Conservation (phyloP, 2,329 filamentous ascomycete genomes). For the Rhynchosporium graminicola region DNA sequence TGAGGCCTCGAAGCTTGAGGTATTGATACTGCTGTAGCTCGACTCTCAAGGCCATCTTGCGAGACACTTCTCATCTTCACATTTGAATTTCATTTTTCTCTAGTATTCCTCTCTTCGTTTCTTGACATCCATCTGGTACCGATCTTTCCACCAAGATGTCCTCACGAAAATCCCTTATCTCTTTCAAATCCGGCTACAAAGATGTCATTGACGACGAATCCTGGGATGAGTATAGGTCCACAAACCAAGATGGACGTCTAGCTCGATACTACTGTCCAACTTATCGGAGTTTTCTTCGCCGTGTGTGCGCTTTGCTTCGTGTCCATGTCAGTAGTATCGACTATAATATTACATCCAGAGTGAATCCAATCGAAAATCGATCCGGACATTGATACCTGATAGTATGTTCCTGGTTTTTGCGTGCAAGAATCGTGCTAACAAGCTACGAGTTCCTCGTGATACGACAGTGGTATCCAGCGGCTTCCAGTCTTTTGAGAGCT, state of each 20-base stretch:
- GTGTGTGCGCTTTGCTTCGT: slow-evolving; percentile 6
- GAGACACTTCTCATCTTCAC: neutral
- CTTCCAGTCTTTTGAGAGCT: slow-evolving; percentile 4
- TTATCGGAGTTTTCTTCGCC: slow-evolving; percentile 13
- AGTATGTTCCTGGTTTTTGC: neutral
- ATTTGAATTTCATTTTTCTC: neutral
- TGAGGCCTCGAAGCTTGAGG: slow-evolving; percentile 3
- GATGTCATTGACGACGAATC: slow-evolving; percentile 10
- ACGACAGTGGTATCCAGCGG: slow-evolving; percentile 9
- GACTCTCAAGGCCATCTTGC: neutral
- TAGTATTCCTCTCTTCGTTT: neutral
- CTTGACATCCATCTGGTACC: neutral
- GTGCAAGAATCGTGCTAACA: neutral
- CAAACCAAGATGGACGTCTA: neutral
- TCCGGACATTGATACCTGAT: neutral
- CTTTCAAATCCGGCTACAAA: neutral
- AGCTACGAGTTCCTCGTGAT: slow-evolving; percentile 7
- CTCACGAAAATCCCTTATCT: neutral
- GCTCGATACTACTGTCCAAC: neutral
- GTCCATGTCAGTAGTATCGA: neutral
- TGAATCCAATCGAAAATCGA: neutral
- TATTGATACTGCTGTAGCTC: neutral
- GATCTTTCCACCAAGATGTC: neutral
- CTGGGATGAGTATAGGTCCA: neutral
- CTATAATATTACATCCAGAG: slow-evolving; percentile 1